Percentiles rank a stretch among this genome's conserved stretches.
Conservation (phyloP, 1,139 yeast genomes). For the Hansenula lynferdii region DNA sequence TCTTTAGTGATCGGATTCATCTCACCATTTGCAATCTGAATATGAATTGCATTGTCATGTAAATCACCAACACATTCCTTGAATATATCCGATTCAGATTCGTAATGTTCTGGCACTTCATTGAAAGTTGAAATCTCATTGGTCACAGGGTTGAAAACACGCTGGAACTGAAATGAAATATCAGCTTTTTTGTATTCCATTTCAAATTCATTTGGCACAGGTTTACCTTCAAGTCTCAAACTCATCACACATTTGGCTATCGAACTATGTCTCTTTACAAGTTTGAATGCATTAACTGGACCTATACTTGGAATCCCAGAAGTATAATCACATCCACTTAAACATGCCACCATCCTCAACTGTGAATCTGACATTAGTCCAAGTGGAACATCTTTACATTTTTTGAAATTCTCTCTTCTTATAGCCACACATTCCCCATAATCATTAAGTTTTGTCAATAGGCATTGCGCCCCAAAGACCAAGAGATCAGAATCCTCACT, state of each 20-base stretch:
- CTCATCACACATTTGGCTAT: constrained; percentile 54
- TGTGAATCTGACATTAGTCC: constrained; percentile 48
- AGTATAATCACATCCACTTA: constrained; percentile 96
- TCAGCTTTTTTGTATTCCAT: constrained; percentile 63
- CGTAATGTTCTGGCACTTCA: constrained; percentile 41
- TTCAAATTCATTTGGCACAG: constrained; percentile 53
- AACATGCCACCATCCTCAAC: constrained; percentile 71
- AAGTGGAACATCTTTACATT: constrained; percentile 41
- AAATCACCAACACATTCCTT: constrained; percentile 63
- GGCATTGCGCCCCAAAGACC: constrained; percentile 74
- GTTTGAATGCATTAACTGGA: constrained; percentile 64
- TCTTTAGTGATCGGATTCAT: constrained; percentile 61
- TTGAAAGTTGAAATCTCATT: constrained; percentile 51
- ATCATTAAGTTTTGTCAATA: constrained; percentile 80
- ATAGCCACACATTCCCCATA: constrained; percentile 73
- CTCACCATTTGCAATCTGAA: constrained; percentile 56
- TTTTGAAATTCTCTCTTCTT: constrained; percentile 45
- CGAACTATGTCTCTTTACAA: constrained; percentile 47
- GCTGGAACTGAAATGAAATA: constrained; percentile 78
- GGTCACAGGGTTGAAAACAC: constrained; percentile 70
- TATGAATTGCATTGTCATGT: constrained; percentile 41
- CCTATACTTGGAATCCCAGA: constrained; percentile 84
- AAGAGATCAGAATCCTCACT: constrained; percentile 94
- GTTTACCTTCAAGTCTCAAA: constrained; percentile 59
- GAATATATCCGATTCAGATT: constrained; percentile 27